phyloP scores from a whole-genome alignment of 2,329 filamentous ascomycete genomes.

The Paraphaeosphaeria minitans region DNA sequence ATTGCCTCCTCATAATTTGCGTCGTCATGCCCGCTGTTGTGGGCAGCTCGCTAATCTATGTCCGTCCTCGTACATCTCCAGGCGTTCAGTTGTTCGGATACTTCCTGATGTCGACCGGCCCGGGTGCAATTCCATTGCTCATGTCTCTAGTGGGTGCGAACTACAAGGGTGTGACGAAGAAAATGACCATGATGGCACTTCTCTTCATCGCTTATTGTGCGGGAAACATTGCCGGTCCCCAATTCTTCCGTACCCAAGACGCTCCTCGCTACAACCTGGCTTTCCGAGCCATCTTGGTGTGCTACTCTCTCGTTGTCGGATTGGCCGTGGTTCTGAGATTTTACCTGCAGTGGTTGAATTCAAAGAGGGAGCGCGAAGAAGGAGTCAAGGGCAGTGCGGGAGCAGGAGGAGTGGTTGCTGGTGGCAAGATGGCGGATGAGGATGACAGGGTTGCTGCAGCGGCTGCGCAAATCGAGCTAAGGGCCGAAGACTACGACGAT shows the following conservation, averaged over 20 bases:
- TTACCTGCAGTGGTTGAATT: constrained; percentile 28
- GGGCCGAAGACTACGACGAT: constrained; percentile 31
- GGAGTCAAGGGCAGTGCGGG: constrained; percentile 27
- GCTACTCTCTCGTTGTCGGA: constrained; percentile 41
- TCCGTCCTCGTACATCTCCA: constrained; percentile 15
- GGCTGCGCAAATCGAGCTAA: constrained; percentile 14
- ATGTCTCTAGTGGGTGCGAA: constrained; percentile 26
- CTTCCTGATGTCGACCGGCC: constrained; percentile 28
- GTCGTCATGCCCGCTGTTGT: constrained; percentile 22
- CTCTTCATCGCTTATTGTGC: constrained; percentile 44
- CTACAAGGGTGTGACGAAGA: constrained; percentile 46
- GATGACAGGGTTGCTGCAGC: constrained; percentile 7
- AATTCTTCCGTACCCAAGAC: constrained; percentile 22
- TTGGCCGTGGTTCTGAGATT: constrained; percentile 25
- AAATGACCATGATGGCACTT: constrained; percentile 43
- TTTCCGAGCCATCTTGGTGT: constrained; percentile 37
- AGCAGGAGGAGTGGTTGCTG: constrained; percentile 23
- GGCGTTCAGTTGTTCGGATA: constrained; percentile 29
- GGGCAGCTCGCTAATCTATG: constrained; percentile 22
- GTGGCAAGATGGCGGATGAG: constrained; percentile 20
- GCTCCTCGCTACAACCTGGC: constrained; percentile 27
- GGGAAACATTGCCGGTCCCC: constrained; percentile 42
- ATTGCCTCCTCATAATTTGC: constrained; percentile 23
- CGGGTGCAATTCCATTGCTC: constrained; percentile 26
- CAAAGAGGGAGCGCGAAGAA: constrained; percentile 25